These are phyloP conservation scores for Aspergillus ochraceus DNA, from an alignment of 2,329 filamentous ascomycete species.

Conservation along the genomic window DNA sequence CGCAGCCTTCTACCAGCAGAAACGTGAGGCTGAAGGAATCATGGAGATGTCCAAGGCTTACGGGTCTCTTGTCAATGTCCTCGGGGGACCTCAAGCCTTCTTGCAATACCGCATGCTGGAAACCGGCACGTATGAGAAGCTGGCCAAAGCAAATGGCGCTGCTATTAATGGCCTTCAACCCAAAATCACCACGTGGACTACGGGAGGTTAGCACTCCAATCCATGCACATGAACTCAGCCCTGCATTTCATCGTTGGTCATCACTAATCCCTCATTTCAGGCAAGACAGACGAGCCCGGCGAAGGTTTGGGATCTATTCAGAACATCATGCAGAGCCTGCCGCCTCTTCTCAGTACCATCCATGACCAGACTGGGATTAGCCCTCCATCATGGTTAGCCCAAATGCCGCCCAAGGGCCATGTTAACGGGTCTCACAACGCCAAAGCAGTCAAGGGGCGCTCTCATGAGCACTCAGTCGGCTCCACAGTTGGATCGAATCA, in stretches of 20 bases:
- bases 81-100: slow-evolving; percentile 75
- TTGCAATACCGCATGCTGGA: slow-evolving; percentile 88
- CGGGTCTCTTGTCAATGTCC: slow-evolving; percentile 65
- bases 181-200: slow-evolving; percentile 92
- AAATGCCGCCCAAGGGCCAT: slow-evolving; percentile 45
- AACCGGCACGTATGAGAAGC: slow-evolving; percentile 72
- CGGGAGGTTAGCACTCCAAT: slow-evolving; percentile 48
- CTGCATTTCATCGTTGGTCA: background rate
- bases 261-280: slow-evolving; percentile 22
- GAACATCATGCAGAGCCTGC: slow-evolving; percentile 81
- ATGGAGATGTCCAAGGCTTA: slow-evolving; percentile 80
- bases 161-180: slow-evolving; percentile 77
- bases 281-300: slow-evolving; percentile 44
- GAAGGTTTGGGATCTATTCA: slow-evolving; percentile 66
- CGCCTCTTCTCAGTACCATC: slow-evolving; percentile 79
- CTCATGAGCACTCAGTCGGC: background rate
- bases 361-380: slow-evolving; percentile 85
- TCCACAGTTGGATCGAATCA: background rate
- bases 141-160: slow-evolving; percentile 74
- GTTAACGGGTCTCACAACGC: background rate
- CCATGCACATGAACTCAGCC: background rate
- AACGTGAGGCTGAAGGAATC: slow-evolving; percentile 76
- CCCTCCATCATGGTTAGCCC: slow-evolving; percentile 70
- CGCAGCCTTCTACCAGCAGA: slow-evolving; percentile 50
- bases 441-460: no score